Evolutionary conservation across 441 rosid genomes (phyloP).

Genomic region (Corymbia calophylla): DNA sequence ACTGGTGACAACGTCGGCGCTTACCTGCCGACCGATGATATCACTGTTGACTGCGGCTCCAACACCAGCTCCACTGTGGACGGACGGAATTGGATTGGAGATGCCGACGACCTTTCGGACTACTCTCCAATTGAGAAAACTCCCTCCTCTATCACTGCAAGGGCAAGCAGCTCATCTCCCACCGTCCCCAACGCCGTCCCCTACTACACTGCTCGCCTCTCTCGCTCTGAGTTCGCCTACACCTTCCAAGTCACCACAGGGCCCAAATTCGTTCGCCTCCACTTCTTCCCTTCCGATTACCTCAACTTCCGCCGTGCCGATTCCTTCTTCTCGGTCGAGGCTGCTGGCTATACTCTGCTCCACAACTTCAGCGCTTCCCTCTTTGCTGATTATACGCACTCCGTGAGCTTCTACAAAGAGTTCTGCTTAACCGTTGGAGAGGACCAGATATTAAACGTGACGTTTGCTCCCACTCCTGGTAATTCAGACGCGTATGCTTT

Average conservation of each 20-base stretch:
- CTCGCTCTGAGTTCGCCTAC: no score
- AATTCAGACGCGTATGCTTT: background rate
- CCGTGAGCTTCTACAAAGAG: no score
- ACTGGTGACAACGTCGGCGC: no score
- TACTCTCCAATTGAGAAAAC: no score
- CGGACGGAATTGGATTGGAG: no score
- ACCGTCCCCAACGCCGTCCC: fast-evolving
- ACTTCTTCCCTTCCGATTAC: background rate
- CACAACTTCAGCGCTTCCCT: no score
- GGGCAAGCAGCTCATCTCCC: no score
- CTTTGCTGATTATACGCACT: fast-evolving
- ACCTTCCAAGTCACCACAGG: background rate
- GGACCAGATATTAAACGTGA: no score
- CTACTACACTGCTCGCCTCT: no score
- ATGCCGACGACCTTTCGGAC: fast-evolving
- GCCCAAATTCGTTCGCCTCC: background rate
- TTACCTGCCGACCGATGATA: no score
- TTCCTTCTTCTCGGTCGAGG: background rate
- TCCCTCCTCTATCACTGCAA: fast-evolving
- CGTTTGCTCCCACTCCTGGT: background rate
- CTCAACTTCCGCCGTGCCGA: fast-evolving
- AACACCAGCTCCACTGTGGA: fast-evolving
- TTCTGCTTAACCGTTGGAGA: fast-evolving
- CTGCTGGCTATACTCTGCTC: background rate
- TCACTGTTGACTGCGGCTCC: no score